Conservation (phyloP, 1,284 basidiomycete species). For the Tylopilus sp. region DNA sequence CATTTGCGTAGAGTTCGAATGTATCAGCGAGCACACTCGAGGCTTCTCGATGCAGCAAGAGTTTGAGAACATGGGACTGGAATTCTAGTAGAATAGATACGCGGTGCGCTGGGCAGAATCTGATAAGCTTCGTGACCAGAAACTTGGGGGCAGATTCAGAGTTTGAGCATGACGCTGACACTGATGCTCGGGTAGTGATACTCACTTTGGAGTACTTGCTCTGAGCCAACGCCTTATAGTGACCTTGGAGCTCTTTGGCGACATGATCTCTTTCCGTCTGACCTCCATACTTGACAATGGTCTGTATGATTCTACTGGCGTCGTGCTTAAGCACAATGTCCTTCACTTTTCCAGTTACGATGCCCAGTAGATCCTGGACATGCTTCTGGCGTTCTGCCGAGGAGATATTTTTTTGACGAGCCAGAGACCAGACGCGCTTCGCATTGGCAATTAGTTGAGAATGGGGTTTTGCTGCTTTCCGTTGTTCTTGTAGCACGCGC, state of each 20-base stretch:
- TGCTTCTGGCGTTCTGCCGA: constrained; percentile 72
- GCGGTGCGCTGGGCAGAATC: constrained; percentile 71
- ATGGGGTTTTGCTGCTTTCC: constrained; percentile 74
- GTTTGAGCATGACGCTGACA: background rate
- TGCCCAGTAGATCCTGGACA: constrained; percentile 65
- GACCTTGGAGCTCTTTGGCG: constrained; percentile 76
- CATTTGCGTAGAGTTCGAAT: constrained; percentile 81
- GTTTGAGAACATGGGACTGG: constrained; percentile 64
- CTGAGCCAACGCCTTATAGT: constrained; percentile 73
- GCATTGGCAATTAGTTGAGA: constrained; percentile 69
- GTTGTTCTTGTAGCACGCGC: constrained; percentile 57
- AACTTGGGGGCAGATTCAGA: constrained; percentile 49
- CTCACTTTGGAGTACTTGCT: constrained; percentile 84
- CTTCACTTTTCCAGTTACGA: constrained; percentile 73
- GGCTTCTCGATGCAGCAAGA: constrained; percentile 81
- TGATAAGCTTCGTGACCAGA: constrained; percentile 79
- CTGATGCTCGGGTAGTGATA: constrained; percentile 10
- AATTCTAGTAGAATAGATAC: constrained; percentile 73
- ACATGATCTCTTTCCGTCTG: constrained; percentile 76
- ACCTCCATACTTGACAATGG: constrained; percentile 79
- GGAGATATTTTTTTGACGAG: constrained; percentile 68
- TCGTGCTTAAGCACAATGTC: constrained; percentile 89
- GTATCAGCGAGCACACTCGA: constrained; percentile 79
- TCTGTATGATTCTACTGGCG: constrained; percentile 84
- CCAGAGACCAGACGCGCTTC: constrained; percentile 79